Conservation (phyloP, 78 protist genomes). For the Protostelium mycophagum region DNA sequence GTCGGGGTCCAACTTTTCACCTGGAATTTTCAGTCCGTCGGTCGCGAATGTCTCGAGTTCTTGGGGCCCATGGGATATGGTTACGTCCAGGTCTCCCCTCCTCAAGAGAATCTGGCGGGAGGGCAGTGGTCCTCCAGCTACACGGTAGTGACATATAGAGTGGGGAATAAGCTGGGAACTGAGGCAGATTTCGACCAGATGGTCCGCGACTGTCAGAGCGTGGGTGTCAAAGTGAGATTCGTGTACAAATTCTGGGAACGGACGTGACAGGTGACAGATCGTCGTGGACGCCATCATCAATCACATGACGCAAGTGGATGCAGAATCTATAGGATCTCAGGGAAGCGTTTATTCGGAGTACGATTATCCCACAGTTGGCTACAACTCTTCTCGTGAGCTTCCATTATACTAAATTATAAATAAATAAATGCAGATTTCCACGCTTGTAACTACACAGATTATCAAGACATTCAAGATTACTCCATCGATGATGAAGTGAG, state of each 20-base stretch:
- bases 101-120: not conserved
- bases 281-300: not conserved
- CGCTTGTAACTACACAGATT: not conserved
- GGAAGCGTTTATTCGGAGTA: not conserved
- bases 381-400: not conserved
- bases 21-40: not conserved
- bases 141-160: not conserved
- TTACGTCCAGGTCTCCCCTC: not conserved
- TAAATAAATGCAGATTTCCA: not conserved
- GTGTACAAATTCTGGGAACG: too few relatives aligned
- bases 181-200: not conserved
- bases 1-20: not conserved
- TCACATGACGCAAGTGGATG: not conserved
- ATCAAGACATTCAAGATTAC: not conserved
- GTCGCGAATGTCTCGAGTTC: not conserved
- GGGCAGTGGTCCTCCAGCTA: not conserved
- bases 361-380: not conserved
- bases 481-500: not conserved
- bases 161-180: not conserved
- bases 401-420: not conserved
- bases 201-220: not conserved
- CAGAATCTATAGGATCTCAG: not conserved
- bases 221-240: not conserved
- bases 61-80: not conserved
- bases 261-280: too few relatives aligned